Conservation (phyloP, 192 early-diverging fungal species). For the Umbelopsis sp. region DNA sequence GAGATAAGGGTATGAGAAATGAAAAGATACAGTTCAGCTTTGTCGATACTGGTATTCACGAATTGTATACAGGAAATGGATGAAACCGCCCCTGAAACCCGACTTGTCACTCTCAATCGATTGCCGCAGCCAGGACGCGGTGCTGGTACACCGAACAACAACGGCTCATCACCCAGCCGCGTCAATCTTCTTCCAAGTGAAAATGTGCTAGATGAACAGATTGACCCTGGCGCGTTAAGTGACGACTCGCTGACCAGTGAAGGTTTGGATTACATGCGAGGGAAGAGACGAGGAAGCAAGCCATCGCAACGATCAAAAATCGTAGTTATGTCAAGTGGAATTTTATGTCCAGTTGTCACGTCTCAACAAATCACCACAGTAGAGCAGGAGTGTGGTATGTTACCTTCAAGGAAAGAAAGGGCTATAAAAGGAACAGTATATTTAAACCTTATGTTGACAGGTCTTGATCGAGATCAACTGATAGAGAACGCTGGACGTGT, state of each 20-base stretch:
- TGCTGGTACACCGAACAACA: slow-evolving; percentile 41
- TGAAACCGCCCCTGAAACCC: slow-evolving; percentile 68
- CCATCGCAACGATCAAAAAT: not conserved
- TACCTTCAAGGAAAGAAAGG: not conserved
- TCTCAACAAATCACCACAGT: slow-evolving; percentile 66
- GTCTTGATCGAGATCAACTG: slow-evolving; percentile 72
- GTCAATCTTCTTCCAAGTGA: slow-evolving; percentile 57
- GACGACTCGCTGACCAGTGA: slow-evolving; percentile 14
- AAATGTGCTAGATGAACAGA: slow-evolving; percentile 66
- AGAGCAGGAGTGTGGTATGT: slow-evolving; percentile 50
- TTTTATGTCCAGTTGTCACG: slow-evolving; percentile 62
- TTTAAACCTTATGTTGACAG: slow-evolving; percentile 49
- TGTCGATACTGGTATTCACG: not conserved
- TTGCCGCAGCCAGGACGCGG: slow-evolving; percentile 32
- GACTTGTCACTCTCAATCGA: slow-evolving; percentile 74
- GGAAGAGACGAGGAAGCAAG: slow-evolving; percentile 1
- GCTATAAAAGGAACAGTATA: not conserved
- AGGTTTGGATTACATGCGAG: not conserved
- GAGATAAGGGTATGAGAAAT: slow-evolving; percentile 41
- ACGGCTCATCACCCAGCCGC: slow-evolving; percentile 1
- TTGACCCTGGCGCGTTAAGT: slow-evolving; percentile 31
- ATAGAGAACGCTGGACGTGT: slow-evolving; percentile 83
- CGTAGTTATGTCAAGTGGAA: slow-evolving; percentile 33
- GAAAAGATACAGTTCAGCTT: not conserved
- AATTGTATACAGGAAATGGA: slow-evolving; percentile 55